Base-by-base conservation (phyloP, 2,329 filamentous ascomycete species). In the Aotearoamyces nothofagi region DNA sequence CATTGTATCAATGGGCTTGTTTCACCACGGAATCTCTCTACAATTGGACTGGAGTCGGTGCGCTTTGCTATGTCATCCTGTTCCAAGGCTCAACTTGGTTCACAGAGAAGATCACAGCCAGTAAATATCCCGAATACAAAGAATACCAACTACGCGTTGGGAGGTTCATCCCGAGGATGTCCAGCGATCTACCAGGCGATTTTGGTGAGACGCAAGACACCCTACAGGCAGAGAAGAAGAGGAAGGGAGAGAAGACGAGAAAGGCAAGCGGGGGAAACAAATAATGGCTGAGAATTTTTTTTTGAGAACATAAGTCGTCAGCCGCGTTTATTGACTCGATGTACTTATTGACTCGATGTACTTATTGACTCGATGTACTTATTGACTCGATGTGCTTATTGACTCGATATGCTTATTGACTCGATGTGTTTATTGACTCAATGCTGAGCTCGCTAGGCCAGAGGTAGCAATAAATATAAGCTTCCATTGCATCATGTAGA, bases 41-140 rank as follows among this genome's bases (percentile, higher is more conserved):
- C 49, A 87, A 78, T 53, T 98, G 86, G 82, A 74, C 79, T 1
- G 70, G 69, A 27, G 50, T 69, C 7, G 90, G 87, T 6, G 65
- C 76, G 0, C 46, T 76, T 4, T 60, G 62, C 26, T 77, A 93
- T 42, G 52, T 94, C 13, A 49, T 79, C 26, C 63, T 98, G 6
- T 98, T 98, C 57, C 84, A 92, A 52, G 78, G 69, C 15, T 94
- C 84, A 38, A 93, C 86, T 0, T 76, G 69, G 59, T 65, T 98
- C 22, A 96, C 90, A 0, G 90, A 98, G 56, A 47, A 62, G 24
- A 78, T 96, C 41, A 86, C 77, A 2, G 56, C 72, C 3, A 59
- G 64, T 30, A 98, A 96, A 52, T 98, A 98, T 49, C 63, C 79
- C 0, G 83, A 93, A 43, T 98, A 98, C 53, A 62, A 63, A 39